Evolutionary conservation across 1,139 yeast species (phyloP).

Genomic region (Scheffersomyces illinoinensis): DNA sequence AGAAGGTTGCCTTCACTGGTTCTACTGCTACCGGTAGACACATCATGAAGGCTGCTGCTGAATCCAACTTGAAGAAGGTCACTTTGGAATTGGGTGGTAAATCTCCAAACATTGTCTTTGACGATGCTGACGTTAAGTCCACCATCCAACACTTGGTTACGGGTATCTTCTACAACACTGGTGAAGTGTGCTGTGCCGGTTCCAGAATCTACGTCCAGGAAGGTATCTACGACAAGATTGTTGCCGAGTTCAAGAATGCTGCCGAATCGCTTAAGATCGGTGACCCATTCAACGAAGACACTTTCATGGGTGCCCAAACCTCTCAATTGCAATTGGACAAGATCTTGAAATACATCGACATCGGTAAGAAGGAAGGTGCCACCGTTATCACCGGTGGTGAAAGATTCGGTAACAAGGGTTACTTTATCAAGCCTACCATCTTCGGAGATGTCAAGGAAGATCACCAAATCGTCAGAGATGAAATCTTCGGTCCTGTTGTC

Average conservation of each 20-base stretch:
- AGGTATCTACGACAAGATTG: slow-evolving; percentile 66
- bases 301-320: slow-evolving; percentile 87
- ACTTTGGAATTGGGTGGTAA: slow-evolving; percentile 39
- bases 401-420: slow-evolving; percentile 68
- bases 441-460: slow-evolving; percentile 68
- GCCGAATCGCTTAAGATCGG: slow-evolving; percentile 64
- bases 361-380: slow-evolving; percentile 78
- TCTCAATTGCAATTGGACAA: slow-evolving; percentile 73
- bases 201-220: slow-evolving; percentile 81
- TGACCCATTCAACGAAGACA: slow-evolving; percentile 69
- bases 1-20: slow-evolving; percentile 39
- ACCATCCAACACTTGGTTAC: slow-evolving; percentile 61
- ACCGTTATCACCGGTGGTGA: slow-evolving; percentile 76
- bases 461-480: slow-evolving; percentile 74
- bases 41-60: slow-evolving; percentile 35
- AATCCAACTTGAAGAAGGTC: slow-evolving; percentile 32
- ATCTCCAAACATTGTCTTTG: slow-evolving; percentile 32
- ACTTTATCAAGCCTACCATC: slow-evolving; percentile 76
- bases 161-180: slow-evolving; percentile 79
- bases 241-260: slow-evolving; percentile 59
- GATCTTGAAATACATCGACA: slow-evolving; percentile 69
- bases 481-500: slow-evolving; percentile 87
- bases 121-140: slow-evolving; percentile 28
- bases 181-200: slow-evolving; percentile 89
- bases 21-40: slow-evolving; percentile 36